Evolutionary conservation across 2,329 filamentous ascomycete genomes (phyloP), one percentile per base, ranked within the genome.

Genomic region (Aspergillus candidus): DNA sequence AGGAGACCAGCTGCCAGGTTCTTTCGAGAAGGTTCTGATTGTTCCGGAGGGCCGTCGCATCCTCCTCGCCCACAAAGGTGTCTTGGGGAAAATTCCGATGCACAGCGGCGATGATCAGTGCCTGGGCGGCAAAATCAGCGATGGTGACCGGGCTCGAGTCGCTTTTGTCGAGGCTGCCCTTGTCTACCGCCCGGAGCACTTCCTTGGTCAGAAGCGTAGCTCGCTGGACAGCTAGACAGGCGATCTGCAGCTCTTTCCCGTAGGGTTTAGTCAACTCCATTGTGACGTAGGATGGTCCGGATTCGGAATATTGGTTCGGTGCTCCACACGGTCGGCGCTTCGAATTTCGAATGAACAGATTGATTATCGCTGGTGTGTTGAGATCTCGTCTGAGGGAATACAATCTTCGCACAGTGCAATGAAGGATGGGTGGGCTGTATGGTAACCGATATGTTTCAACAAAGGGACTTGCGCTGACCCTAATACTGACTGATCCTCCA

Each of bases 61-160:
- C 74, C 59, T 83, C 80, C 61, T 84, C 80, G 44, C 79, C 80
- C 33, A 84, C 67, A 50, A 82, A 80, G n/a, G 58, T 57, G 52
- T 83, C 79, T 2, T 62, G 49, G 0, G 79, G 78, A 51, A 79
- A 82, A 37, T 62, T 69, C 22, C 63, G 60, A 54, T 74, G 77
- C 36, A 83, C 64, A 22, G 76, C 73, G 44, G 68, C 69, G 53
- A 82, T 82, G 53, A 84, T 71, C 31, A 83, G 67, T 8, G 79
- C 79, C 59, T 84, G 80, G 2, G 77, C 75, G 33, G 77, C 79
- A 56, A 83, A 82, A 58, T 83, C 80, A 47, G 78, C 79, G 32
- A 80, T 73, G 1, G 80, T 83, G 40, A 84, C 80, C 17, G 80
- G 80, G 0, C 74, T 76, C 38, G 71, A 66, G 58, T 83, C 80